These are phyloP conservation scores for Hypoxylon cercidicola DNA, from an alignment of 495 filamentous ascomycete genomes.

Conservation along the genomic window DNA sequence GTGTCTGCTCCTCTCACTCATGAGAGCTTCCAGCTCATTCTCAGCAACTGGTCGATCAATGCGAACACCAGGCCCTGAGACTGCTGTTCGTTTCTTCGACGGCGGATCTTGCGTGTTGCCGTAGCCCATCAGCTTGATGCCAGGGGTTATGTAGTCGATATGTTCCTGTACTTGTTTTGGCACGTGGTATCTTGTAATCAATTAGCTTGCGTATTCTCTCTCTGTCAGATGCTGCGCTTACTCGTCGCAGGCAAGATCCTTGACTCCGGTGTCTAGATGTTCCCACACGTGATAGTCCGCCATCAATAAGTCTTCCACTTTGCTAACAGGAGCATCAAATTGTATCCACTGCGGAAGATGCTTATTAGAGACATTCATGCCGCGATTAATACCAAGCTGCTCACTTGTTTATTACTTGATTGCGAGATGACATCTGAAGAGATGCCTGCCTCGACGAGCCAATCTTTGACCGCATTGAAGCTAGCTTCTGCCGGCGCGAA, in stretches of 20 bases:
- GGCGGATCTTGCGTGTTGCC: slow-evolving; percentile 33
- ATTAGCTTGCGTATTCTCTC: slow-evolving; percentile 26
- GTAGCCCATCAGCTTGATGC: slow-evolving; percentile 58
- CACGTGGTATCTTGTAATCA: slow-evolving; percentile 57
- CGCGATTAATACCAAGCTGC: neutral
- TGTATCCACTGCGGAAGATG: slow-evolving; percentile 57
- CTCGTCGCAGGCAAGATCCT: slow-evolving; percentile 46
- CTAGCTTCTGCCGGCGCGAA: slow-evolving; percentile 58
- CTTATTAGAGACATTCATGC: slow-evolving; percentile 42
- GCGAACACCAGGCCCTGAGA: neutral
- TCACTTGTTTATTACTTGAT: slow-evolving; percentile 44
- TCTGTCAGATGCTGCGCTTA: slow-evolving; percentile 16
- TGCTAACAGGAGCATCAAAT: slow-evolving; percentile 63
- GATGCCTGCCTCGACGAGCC: slow-evolving; percentile 64
- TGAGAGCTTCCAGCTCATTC: slow-evolving; percentile 23
- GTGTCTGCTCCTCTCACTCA: slow-evolving; percentile 33
- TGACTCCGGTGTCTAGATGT: slow-evolving; percentile 49
- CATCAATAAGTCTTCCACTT: slow-evolving; percentile 65
- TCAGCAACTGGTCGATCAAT: slow-evolving; percentile 21
- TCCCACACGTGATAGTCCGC: slow-evolving; percentile 67
- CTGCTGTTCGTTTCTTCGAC: slow-evolving; percentile 11
- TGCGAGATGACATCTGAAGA: slow-evolving; percentile 55
- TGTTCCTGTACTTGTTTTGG: slow-evolving; percentile 61
- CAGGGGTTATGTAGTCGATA: slow-evolving; percentile 69
- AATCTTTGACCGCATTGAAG: slow-evolving; percentile 58